A percentile compares a stretch with the other conserved stretches of the same genome.
These are phyloP conservation scores for Bigelowiella natans DNA, from an alignment of 78 protist species.

Conservation along the genomic window DNA sequence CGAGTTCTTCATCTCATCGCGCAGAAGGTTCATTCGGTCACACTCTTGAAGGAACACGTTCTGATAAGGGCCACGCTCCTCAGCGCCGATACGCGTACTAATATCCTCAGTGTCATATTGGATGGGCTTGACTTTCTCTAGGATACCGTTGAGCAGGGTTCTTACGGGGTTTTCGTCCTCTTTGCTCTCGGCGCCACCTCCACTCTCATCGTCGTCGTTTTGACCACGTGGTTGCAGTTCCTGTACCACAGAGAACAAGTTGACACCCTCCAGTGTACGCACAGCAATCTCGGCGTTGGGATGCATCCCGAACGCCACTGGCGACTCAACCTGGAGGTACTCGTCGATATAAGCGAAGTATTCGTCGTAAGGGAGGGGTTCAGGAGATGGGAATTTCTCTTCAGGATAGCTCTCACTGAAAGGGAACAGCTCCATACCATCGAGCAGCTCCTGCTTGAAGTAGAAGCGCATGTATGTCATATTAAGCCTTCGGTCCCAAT, in stretches of 20 bases:
- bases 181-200: not conserved
- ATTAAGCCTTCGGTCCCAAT: slow-evolving; percentile 68
- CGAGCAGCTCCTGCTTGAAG: slow-evolving; percentile 46
- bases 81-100: slow-evolving; percentile 14
- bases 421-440: slow-evolving; percentile 47
- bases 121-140: slow-evolving; percentile 36
- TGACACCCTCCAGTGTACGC: slow-evolving; percentile 39
- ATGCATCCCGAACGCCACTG: slow-evolving; percentile 68
- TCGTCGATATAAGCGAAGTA: slow-evolving; percentile 53
- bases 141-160: slow-evolving; percentile 8
- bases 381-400: not conserved
- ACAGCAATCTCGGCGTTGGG: slow-evolving; percentile 77
- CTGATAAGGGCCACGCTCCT: slow-evolving; percentile 46
- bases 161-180: not conserved
- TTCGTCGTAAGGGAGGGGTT: slow-evolving; percentile 22
- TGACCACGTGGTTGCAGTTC: slow-evolving; percentile 52
- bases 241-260: slow-evolving; percentile 42
- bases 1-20: slow-evolving; percentile 38
- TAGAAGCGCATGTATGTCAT: slow-evolving; percentile 47
- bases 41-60: slow-evolving; percentile 60
- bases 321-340: slow-evolving; percentile 59
- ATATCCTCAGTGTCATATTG: slow-evolving; percentile 27
- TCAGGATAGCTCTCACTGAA: slow-evolving; percentile 36
- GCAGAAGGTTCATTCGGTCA: slow-evolving; percentile 56
- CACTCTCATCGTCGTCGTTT: not conserved